Evolutionary conservation across 1,284 basidiomycete genomes (phyloP).

Genomic region (Heterobasidion irregulare): DNA sequence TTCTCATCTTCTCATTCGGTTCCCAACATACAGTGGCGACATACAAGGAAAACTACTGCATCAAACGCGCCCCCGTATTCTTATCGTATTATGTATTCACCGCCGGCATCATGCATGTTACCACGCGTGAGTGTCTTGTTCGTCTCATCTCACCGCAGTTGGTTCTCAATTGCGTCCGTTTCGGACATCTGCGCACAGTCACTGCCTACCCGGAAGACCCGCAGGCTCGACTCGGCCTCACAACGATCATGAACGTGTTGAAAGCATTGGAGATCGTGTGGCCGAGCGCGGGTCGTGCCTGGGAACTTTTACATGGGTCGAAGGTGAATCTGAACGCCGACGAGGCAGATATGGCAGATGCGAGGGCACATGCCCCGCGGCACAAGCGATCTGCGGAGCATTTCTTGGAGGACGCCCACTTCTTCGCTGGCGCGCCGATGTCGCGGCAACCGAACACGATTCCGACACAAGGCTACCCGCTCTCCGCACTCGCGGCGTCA

Average conservation of each 20-base stretch:
- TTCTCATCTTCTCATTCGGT: neutral
- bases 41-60: constrained; percentile 56
- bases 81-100: constrained; percentile 79
- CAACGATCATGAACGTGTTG: constrained; percentile 63
- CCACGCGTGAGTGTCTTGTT: constrained; percentile 36
- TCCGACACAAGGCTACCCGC: neutral
- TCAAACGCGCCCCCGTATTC: constrained; percentile 64
- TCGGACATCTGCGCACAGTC: constrained; percentile 29
- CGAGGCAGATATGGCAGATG: constrained; percentile 15
- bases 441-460: neutral
- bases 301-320: constrained; percentile 63
- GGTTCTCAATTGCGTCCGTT: constrained; percentile 13
- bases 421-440: constrained; percentile 5
- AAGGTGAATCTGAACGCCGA: constrained; percentile 34
- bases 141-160: neutral
- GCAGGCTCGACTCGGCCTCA: constrained; percentile 56
- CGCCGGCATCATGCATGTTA: constrained; percentile 77
- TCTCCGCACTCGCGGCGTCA: neutral
- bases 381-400: constrained; percentile 26
- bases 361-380: constrained; percentile 19
- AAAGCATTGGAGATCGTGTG: constrained; percentile 65
- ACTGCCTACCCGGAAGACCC: constrained; percentile 56
- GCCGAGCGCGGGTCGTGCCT: constrained; percentile 69
- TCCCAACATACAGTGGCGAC: constrained; percentile 27
- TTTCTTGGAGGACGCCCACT: constrained; percentile 19